These are phyloP conservation scores for Psilocybe cubensis DNA, from an alignment of 768 basidiomycete genomes.

Conservation along the genomic window DNA sequence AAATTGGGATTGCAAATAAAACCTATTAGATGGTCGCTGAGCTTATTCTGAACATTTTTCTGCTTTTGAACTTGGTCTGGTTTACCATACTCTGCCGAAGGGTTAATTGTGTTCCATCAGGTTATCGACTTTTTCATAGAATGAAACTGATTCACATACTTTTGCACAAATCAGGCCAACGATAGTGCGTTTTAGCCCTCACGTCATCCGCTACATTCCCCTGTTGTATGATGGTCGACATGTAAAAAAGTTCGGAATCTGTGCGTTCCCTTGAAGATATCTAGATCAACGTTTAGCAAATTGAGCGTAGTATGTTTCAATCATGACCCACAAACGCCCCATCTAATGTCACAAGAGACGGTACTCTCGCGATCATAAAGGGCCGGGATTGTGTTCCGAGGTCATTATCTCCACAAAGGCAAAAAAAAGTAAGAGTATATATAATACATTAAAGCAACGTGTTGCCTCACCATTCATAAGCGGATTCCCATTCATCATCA, in stretches of 20 bases:
- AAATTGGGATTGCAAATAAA: conserved; percentile 27
- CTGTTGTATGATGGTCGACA: conserved; percentile 62
- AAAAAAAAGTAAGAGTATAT: conserved; percentile 1
- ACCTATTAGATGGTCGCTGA: conserved; percentile 69
- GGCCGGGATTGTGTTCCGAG: conserved; percentile 51
- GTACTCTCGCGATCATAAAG: conserved; percentile 67
- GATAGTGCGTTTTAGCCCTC: conserved; percentile 57
- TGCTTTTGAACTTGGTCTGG: conserved; percentile 39
- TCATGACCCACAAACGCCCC: conserved; percentile 56
- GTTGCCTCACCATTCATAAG: conserved; percentile 52
- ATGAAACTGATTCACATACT: conserved; percentile 45
- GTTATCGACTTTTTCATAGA: too few species aligned
- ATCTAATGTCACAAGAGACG: conserved; percentile 65
- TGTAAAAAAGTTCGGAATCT: conserved; percentile 86
- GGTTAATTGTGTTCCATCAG: conserved; percentile 4
- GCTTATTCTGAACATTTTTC: conserved; percentile 46
- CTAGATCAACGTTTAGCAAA: conserved; percentile 38
- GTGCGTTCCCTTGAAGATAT: conserved; percentile 69
- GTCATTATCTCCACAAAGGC: conserved; percentile 35
- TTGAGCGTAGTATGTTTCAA: conserved; percentile 3
- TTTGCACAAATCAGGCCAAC: conserved; percentile 63
- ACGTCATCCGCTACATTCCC: conserved; percentile 45
- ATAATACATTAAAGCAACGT: conserved; percentile 1
- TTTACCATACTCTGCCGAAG: conserved; percentile 66
- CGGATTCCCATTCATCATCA: conserved; percentile 68